A percentile compares a stretch with the other conserved stretches of the same genome.
phyloP scores from a whole-genome alignment of 2,329 filamentous ascomycete genomes.

The Colletotrichum orchidophilum region DNA sequence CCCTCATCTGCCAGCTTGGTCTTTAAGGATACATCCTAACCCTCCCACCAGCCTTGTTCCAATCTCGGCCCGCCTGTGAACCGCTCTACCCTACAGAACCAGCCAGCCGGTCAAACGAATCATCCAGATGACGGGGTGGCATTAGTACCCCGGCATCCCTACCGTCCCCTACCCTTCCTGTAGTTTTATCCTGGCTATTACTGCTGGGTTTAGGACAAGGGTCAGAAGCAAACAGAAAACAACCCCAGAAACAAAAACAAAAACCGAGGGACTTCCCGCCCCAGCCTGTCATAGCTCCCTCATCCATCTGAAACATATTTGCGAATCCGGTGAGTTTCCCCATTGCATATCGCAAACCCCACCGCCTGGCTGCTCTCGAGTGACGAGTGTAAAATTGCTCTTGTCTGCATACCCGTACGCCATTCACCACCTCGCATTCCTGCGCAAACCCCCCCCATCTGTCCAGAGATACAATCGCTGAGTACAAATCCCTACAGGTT shows the following conservation, averaged over 20 bases:
- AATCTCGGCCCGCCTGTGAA: not conserved
- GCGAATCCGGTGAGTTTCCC: slow-evolving; percentile 19
- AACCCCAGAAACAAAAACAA: slow-evolving; percentile 19
- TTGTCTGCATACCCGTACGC: not conserved
- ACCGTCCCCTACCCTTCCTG: not conserved
- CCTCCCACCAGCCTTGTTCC: not conserved
- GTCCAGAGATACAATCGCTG: not conserved
- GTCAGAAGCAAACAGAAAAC: slow-evolving; percentile 1
- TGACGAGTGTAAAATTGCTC: not conserved
- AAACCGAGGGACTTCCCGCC: slow-evolving; percentile 13
- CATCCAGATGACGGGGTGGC: not conserved
- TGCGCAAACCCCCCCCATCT: not conserved
- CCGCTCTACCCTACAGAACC: not conserved
- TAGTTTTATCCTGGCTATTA: not conserved
- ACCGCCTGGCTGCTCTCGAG: not conserved
- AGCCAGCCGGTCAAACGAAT: not conserved
- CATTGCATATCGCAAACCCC: not conserved
- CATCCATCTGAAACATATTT: slow-evolving; percentile 17
- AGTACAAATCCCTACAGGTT: slow-evolving; percentile 23
- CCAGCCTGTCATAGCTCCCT: not conserved
- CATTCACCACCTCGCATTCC: slow-evolving; percentile 6
- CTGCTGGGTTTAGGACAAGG: slow-evolving; percentile 14
- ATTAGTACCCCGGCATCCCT: not conserved
- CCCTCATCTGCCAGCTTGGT: not conserved
- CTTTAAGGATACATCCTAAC: not conserved